Conservation (phyloP, 2,329 filamentous ascomycete genomes). For the Pleoardoris graminearum region DNA sequence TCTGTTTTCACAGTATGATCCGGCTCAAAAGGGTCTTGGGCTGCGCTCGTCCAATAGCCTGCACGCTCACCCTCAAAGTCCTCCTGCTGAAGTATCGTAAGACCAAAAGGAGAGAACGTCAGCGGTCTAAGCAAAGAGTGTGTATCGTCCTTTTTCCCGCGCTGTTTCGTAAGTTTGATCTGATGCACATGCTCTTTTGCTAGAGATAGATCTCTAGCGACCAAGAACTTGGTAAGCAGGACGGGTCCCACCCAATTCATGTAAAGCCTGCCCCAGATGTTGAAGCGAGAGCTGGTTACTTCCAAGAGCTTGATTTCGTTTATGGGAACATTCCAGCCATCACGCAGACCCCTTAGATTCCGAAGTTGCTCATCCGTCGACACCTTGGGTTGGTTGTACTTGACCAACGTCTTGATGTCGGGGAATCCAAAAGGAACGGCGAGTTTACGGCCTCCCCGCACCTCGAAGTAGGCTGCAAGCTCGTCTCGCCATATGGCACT, state of each 20-base stretch:
- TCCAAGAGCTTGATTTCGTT: constrained; percentile 41
- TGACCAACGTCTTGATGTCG: constrained; percentile 32
- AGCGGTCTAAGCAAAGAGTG: constrained; percentile 37
- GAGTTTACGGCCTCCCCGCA: constrained; percentile 1
- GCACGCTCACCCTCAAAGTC: constrained; percentile 36
- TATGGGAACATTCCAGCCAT: constrained; percentile 35
- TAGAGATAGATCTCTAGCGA: constrained; percentile 9
- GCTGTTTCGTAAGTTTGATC: constrained; percentile 37
- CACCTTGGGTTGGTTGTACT: constrained; percentile 45
- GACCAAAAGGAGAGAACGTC: constrained; percentile 40
- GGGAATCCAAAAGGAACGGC: constrained; percentile 25
- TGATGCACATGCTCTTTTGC: constrained; percentile 26
- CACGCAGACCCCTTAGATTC: constrained; percentile 30
- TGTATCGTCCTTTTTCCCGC: constrained; percentile 24
- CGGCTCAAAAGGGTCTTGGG: constrained; percentile 35
- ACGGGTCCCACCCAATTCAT: constrained; percentile 43
- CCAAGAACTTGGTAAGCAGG: constrained; percentile 36
- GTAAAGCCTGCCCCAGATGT: constrained; percentile 44
- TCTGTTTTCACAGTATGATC: constrained; percentile 40
- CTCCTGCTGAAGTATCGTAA: constrained; percentile 34
- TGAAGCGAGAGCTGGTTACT: constrained; percentile 42
- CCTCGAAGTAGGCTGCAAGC: constrained; percentile 20
- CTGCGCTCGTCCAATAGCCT: constrained; percentile 24
- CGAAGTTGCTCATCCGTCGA: constrained; percentile 36
- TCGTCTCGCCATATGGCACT: constrained; percentile 32